Base-by-base conservation (phyloP, 768 basidiomycete species). In the Chalciporus piperatus region DNA sequence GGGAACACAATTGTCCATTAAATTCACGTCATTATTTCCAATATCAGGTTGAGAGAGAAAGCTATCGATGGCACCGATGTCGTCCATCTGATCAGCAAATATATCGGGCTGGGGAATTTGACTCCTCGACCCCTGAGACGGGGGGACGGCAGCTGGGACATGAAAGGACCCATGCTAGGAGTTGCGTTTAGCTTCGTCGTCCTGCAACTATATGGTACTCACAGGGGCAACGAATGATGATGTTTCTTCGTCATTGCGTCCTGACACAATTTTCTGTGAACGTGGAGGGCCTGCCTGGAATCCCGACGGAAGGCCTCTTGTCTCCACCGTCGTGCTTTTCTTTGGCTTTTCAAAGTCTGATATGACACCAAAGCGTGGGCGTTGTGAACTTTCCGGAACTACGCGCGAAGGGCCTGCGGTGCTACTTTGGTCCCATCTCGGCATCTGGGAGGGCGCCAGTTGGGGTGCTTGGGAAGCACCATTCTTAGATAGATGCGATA, bases 401-500 rank as follows among this genome's bases (percentile, higher is more conserved):
- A 59, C 20, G 30, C 52, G 63, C 48, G 66, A 70, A 25, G 69
- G 67, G 13, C 64, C 66, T 23, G 63, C 61, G 9, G 53, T 54
- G 11, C 46, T 51, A 52, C 58, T 56, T 17, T 60, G 67, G 16
- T 59, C 69, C 67, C 72, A 75, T 17, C 56, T 63, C 39, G 70
- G 72, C 45, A 72, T 73, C 51, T 75, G 76, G 32, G 71, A 66
- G 23, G 76, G 71, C 6, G 72, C 55, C 5, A 65, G 66, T 6
- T 74, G 57, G n/a, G 74, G 75, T 2, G 74, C 73, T 6, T 73
- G 70, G 22, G 75, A 72, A 25, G 62, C 54, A 9, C 77, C 76
- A 42, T 66, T 76, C 56, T 73, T 79, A 22, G 75, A 59, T n/a
- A 75, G 76, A n/a, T 69, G 62, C 20, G 81, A 73, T 52, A 66